Evolutionary conservation across 108 stramenopile genomes (phyloP).

Genomic region (Discostella pseudostelligera): DNA sequence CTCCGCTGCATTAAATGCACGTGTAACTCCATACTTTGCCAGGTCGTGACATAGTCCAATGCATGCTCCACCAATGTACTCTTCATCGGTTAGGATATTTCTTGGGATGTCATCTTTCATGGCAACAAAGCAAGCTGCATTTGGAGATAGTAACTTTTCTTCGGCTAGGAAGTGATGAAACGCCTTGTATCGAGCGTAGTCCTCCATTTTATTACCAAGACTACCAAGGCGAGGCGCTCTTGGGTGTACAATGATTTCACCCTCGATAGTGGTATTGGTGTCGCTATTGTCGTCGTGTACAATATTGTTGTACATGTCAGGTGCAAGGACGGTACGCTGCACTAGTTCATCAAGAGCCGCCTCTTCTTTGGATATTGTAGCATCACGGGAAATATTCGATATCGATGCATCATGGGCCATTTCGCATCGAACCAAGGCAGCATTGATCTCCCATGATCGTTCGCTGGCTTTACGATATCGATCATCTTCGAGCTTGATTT

Average conservation of each 20-base stretch:
- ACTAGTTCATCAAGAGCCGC: slow-evolving; percentile 21
- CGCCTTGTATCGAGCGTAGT: slow-evolving; percentile 59
- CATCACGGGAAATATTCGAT: neutral
- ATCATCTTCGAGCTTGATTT: slow-evolving; percentile 5
- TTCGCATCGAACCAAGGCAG: slow-evolving; percentile 42
- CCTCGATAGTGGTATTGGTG: neutral
- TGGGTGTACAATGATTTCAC: slow-evolving; percentile 12
- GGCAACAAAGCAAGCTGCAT: neutral
- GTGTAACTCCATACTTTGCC: slow-evolving; percentile 60
- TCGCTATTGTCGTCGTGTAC: too few species aligned
- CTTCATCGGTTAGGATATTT: slow-evolving; percentile 66
- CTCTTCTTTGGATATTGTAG: slow-evolving; percentile 14
- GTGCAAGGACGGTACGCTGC: slow-evolving; percentile 13
- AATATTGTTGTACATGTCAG: slow-evolving; percentile 25
- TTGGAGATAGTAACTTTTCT: slow-evolving; percentile 1
- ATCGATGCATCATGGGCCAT: slow-evolving; percentile 34
- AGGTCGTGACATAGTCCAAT: slow-evolving; percentile 74
- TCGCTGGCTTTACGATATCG: slow-evolving; percentile 7
- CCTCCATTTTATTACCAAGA: slow-evolving; percentile 57
- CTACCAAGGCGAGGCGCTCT: slow-evolving; percentile 50
- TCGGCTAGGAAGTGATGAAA: slow-evolving; percentile 1
- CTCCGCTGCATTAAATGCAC: slow-evolving; percentile 54
- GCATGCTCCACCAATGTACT: slow-evolving; percentile 76
- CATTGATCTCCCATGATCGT: slow-evolving; percentile 52
- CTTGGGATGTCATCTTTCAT: slow-evolving; percentile 11